Evolutionary conservation across 257 asterid genomes (phyloP).

Genomic region (Thymus quinquecostatus): DNA sequence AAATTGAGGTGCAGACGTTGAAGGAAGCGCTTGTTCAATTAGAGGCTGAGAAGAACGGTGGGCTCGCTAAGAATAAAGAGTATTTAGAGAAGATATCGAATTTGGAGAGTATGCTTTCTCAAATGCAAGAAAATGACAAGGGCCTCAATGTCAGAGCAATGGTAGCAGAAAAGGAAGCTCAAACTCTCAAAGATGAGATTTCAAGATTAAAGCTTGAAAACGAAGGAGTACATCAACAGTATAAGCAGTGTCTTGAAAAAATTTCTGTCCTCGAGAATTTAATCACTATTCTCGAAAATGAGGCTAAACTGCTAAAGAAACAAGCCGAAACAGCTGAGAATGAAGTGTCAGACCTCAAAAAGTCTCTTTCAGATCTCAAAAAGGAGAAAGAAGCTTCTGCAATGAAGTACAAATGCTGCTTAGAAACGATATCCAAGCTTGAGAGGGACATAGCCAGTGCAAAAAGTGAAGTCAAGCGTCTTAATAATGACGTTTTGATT

Average conservation of each 20-base stretch:
- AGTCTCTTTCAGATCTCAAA: constrained; percentile 50
- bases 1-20: constrained; percentile 64
- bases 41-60: constrained; percentile 65
- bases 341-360: constrained; percentile 62
- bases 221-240: constrained; percentile 43
- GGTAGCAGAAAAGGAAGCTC: constrained; percentile 61
- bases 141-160: constrained; percentile 45
- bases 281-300: constrained; percentile 50
- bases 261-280: constrained; percentile 64
- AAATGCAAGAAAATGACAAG: constrained; percentile 42
- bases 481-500: constrained; percentile 49
- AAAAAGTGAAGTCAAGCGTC: constrained; percentile 65
- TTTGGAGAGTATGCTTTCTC: constrained; percentile 55
- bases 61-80: constrained; percentile 52
- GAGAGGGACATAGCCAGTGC: constrained; percentile 58
- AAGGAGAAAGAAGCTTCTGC: constrained; percentile 73
- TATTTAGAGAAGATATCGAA: constrained; percentile 55
- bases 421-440: constrained; percentile 77
- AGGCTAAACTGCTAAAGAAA: constrained; percentile 51
- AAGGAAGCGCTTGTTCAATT: constrained; percentile 67
- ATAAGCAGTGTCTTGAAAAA: constrained; percentile 54
- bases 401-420: constrained; percentile 64
- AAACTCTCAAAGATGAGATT: constrained; percentile 51
- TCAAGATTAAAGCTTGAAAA: constrained; percentile 65
- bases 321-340: constrained; percentile 71